Percentiles rank a stretch among this genome's conserved stretches.
Conservation (phyloP, 306 rosid species). For the Neltuma alba region DNA sequence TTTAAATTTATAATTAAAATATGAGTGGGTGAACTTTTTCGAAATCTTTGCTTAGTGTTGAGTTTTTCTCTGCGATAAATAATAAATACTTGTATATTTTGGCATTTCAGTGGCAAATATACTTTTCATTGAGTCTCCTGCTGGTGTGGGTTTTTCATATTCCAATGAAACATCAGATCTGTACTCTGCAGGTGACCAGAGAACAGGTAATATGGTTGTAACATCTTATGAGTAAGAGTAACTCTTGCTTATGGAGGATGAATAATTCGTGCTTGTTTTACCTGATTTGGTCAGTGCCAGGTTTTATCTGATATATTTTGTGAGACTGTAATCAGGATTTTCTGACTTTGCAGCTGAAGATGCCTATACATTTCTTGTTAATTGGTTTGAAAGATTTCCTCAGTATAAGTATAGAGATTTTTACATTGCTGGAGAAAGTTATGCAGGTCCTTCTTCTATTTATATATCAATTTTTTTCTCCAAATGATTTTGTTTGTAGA, state of each 20-base stretch:
- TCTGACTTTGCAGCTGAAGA: constrained; percentile 75
- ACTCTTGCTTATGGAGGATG: constrained; percentile 18
- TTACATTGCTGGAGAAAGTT: constrained; percentile 97
- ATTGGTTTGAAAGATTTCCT: constrained; percentile 98
- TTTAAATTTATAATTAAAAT: neutral
- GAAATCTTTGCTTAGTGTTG: neutral
- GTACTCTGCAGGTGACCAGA: constrained; percentile 82
- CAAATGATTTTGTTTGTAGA: neutral
- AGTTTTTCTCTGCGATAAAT: neutral
- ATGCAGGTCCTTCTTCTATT: constrained; percentile 71
- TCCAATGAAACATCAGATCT: constrained; percentile 77
- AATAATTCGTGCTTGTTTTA: constrained; percentile 21
- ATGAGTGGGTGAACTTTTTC: neutral
- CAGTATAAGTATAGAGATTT: constrained; percentile 88
- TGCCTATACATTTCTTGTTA: constrained; percentile 76
- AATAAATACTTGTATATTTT: constrained; percentile 4
- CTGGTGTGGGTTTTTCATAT: constrained; percentile 97
- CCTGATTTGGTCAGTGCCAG: constrained; percentile 11
- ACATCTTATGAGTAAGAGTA: neutral
- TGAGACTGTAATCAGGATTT: constrained; percentile 32
- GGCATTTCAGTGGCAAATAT: constrained; percentile 82
- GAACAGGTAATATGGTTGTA: constrained; percentile 61
- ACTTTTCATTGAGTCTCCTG: constrained; percentile 93
- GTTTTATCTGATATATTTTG: constrained; percentile 18
- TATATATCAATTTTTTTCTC: neutral